These are phyloP conservation scores for Boehmeria nivea DNA, from an alignment of 306 rosid genomes.

Conservation along the genomic window DNA sequence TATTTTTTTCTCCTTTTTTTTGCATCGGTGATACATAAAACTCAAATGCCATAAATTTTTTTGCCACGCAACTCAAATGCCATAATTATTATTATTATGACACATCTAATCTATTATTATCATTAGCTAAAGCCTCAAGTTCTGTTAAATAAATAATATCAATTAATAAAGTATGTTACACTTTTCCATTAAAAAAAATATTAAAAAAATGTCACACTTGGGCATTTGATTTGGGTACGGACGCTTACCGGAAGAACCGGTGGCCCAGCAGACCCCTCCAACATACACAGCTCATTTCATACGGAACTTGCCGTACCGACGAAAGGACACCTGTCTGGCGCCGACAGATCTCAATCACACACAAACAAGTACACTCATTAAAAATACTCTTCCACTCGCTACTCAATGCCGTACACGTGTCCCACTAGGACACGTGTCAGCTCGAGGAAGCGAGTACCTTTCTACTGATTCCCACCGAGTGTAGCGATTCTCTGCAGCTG, in stretches of 20 bases:
- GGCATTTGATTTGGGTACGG: slow-evolving; percentile 20
- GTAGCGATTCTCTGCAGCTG: too few relatives aligned
- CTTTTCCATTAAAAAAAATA: too few relatives aligned
- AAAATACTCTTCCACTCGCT: slow-evolving; percentile 6
- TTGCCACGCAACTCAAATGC: too few relatives aligned
- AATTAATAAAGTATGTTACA: too few relatives aligned
- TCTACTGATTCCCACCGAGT: not conserved
- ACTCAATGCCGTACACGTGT: slow-evolving; percentile 27
- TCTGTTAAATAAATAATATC: too few relatives aligned
- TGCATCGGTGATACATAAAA: too few relatives aligned
- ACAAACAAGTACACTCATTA: slow-evolving; percentile 15
- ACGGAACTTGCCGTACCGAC: slow-evolving; percentile 26
- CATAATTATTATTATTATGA: too few relatives aligned
- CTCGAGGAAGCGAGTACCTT: slow-evolving; percentile 1
- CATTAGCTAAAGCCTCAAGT: too few relatives aligned
- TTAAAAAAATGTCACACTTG: too few relatives aligned
- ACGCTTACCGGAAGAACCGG: slow-evolving; percentile 32
- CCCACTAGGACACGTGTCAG: slow-evolving; percentile 24
- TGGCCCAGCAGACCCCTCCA: slow-evolving; percentile 9
- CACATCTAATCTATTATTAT: too few relatives aligned
- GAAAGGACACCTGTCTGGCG: slow-evolving; percentile 37
- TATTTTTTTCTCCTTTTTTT: too few relatives aligned
- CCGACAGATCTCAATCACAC: not conserved
- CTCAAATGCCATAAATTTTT: too few relatives aligned
- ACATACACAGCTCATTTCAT: not conserved